Base-by-base conservation (phyloP, 2,329 filamentous ascomycete genomes). In the Aspergillus tubingensis region DNA sequence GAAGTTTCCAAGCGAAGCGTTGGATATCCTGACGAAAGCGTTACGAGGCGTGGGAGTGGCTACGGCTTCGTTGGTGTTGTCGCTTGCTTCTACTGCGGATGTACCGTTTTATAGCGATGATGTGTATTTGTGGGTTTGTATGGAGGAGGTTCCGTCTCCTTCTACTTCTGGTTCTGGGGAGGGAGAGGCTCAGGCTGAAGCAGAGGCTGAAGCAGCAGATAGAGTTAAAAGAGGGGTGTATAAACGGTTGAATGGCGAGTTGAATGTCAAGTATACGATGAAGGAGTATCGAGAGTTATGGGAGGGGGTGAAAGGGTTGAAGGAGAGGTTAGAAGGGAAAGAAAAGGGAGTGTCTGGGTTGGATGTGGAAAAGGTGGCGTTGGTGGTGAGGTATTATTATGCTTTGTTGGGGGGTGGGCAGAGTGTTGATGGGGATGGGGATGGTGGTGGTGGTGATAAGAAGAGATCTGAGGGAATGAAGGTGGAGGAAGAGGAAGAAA, bases 51-150 rank as follows among this genome's bases (percentile, higher is more conserved):
- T 80, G 2, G 79, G 79, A 0, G 72, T 74, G 0, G 79, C 79
- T 6, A 80, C 78, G 1, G 77, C 76, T 2, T 79, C 78, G 1
- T 65, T 81, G 19, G 69, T 81, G 19, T 68, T 80, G 2, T 77
- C 74, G 6, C 67, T 77, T 8, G 72, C 64, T 3, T 68, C 71
- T 0, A 60, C 51, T 8, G 8, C n/a, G 0, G 60, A 61, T 21
- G 60, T 75, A 1, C 78, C 78, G 0, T 81, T 80, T 49, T 80
- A 77, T 61, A 78, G 77, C 41, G 79, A 81, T 47, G 77, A 80
- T 63, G 59, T 75, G 21, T 80, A 70, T 54, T 64, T 72, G 8
- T 81, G 79, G 78, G 63, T 80, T 2, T 71, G 72, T 70, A 17
- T 69, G 39, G 58, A 63, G 19, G 61, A 62, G 11, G 8, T 72